These are phyloP conservation scores for cucumber (Cucumis sativus) DNA, from an alignment of 306 rosid species.

Conservation along the genomic window Cucumber_9930_V3 NC_026659.2:832001-832500, in stretches of 20 bases:
- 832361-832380: slow-evolving; percentile 85
- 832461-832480: slow-evolving; percentile 90
- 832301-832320: slow-evolving; percentile 22
- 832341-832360: slow-evolving; percentile 98
- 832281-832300: neutral
- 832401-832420: neutral
- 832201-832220: neutral
- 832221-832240: neutral
- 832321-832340: slow-evolving; percentile 97
- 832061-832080: neutral
- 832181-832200: neutral
- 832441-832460: neutral
- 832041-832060: neutral
- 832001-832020: neutral
- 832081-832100: neutral
- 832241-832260: neutral
- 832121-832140: neutral
- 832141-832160: neutral
- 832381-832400: slow-evolving; percentile 41
- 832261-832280: neutral
- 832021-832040: neutral
- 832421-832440: neutral
- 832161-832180: neutral
- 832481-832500: slow-evolving; percentile 92
- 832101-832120: neutral